These are phyloP conservation scores for Aspergillus persii DNA, from an alignment of 2,329 filamentous ascomycete genomes.

Conservation along the genomic window DNA sequence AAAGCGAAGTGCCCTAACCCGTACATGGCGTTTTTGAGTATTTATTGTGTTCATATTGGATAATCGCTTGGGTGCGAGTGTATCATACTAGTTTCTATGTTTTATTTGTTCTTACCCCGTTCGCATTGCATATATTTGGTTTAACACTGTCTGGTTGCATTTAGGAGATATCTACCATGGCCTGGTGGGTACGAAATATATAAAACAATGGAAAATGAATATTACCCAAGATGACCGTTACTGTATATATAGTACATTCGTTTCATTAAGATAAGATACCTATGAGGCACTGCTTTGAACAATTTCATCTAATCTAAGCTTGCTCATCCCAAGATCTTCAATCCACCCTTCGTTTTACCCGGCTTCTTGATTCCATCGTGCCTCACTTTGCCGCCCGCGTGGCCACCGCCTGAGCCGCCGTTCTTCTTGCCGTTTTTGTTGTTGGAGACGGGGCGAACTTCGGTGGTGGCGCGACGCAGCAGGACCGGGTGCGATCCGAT, in stretches of 20 bases:
- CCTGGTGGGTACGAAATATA: background rate
- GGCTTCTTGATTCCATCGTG: constrained; percentile 46
- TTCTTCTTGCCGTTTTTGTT: constrained; percentile 61
- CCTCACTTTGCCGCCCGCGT: constrained; percentile 42
- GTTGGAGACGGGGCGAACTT: constrained; percentile 76
- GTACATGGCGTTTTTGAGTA: background rate
- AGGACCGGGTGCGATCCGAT: constrained; percentile 94
- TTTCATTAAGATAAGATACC: constrained; percentile 1
- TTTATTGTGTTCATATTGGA: background rate
- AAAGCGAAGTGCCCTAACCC: background rate
- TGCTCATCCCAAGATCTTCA: constrained; percentile 44
- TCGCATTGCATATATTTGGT: background rate
- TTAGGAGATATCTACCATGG: background rate
- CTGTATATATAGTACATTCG: background rate
- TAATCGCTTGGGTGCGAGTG: background rate
- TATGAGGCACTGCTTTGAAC: background rate
- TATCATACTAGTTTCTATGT: background rate
- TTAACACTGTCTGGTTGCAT: background rate
- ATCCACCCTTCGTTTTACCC: constrained; percentile 46
- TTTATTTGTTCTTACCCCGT: background rate
- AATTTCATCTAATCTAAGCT: too few relatives aligned
- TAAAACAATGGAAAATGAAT: background rate
- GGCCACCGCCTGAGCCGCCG: constrained; percentile 30
- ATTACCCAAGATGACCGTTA: background rate
- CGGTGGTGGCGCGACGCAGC: constrained; percentile 83